Conservation (phyloP, 225 moss, liverwort and hornwort genomes). For the Neckera pumila region DNA sequence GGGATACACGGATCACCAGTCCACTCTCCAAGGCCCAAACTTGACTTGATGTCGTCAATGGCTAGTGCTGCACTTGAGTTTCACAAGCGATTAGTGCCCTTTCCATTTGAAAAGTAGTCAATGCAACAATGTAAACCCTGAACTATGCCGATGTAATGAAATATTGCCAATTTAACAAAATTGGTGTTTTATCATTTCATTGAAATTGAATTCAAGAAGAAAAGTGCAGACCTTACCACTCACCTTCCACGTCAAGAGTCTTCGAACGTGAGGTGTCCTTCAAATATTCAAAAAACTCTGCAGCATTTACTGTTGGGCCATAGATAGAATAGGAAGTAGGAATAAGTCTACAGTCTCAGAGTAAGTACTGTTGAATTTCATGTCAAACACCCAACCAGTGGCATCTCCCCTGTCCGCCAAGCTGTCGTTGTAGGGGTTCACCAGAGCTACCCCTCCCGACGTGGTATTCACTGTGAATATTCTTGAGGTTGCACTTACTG, state of each 20-base stretch:
- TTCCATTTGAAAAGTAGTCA: neutral
- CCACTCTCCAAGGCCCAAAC: neutral
- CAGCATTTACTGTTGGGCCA: no score
- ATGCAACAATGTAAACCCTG: neutral
- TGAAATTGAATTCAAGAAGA: neutral
- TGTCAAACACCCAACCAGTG: neutral
- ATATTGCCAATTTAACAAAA: no score
- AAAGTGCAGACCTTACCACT: no score
- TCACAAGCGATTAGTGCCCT: neutral
- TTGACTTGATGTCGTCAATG: neutral
- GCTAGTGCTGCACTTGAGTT: neutral
- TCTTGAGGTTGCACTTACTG: neutral
- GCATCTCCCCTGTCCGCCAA: neutral
- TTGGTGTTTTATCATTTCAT: no score
- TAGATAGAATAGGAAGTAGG: no score
- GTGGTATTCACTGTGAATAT: neutral
- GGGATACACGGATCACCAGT: slow-evolving; percentile 12
- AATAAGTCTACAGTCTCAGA: neutral
- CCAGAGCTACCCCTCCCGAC: neutral
- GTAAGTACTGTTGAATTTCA: rapidly evolving
- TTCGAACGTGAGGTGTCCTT: no score
- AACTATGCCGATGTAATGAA: no score
- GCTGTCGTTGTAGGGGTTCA: neutral
- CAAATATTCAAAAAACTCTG: no score
- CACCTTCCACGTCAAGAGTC: no score